Evolutionary conservation across 352 stramenopile genomes (phyloP).

Genomic region (Phytopythium chamaehyphon): DNA sequence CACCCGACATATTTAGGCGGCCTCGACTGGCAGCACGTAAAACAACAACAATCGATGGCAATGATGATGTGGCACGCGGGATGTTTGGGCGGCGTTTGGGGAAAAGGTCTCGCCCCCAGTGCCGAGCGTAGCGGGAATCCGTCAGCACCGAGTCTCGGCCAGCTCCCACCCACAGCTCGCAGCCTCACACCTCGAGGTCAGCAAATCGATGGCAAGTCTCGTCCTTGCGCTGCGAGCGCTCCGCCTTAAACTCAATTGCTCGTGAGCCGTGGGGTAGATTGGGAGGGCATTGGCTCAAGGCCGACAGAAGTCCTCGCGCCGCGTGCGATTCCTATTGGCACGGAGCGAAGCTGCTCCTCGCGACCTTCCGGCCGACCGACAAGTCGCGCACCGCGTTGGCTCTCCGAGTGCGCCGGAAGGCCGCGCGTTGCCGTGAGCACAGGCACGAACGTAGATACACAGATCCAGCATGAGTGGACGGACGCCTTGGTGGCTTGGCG

Average conservation of each 20-base stretch:
- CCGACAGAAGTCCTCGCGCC: neutral
- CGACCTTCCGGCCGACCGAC: too few species aligned
- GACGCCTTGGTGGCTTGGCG: too few species aligned
- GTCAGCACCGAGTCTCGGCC: neutral
- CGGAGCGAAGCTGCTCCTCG: neutral
- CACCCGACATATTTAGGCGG: too few species aligned
- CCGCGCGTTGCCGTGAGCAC: too few species aligned
- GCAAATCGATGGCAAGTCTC: too few species aligned
- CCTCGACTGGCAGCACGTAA: too few species aligned
- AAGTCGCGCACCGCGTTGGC: too few species aligned
- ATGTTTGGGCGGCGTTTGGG: neutral
- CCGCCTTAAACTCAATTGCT: slow-evolving; percentile 21
- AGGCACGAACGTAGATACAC: too few species aligned
- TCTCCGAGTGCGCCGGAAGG: too few species aligned
- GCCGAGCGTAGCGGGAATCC: neutral
- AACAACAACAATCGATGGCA: neutral
- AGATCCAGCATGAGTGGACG: too few species aligned
- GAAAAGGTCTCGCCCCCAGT: neutral
- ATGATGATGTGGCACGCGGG: slow-evolving; percentile 1
- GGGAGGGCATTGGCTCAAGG: neutral
- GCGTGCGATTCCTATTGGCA: slow-evolving; percentile 2
- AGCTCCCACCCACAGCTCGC: neutral
- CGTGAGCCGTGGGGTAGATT: neutral
- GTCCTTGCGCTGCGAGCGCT: slow-evolving; percentile 1
- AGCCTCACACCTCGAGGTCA: neutral